Base-by-base conservation (phyloP, 768 basidiomycete genomes). In the Coprinellus micaceus region DNA sequence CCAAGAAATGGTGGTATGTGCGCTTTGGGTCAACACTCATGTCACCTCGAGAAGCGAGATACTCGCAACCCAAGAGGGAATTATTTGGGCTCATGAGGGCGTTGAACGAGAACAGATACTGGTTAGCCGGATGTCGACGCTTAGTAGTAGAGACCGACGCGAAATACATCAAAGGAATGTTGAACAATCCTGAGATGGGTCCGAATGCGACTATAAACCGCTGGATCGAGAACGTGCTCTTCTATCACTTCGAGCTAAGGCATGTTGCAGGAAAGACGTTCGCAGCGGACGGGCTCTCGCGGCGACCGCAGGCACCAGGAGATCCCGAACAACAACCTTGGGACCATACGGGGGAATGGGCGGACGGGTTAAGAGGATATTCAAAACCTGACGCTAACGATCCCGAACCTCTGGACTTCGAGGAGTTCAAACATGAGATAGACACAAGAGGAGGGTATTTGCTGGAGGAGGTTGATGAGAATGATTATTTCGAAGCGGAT, bases 11-110 rank as follows among this genome's bases (percentile, higher is more conserved):
- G 0, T 67, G 63, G 26, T 72, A 64, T 15, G 57, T 65, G 0
- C 54, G 63, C 0, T 80, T 74, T 44, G 64, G 73, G 0, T 78
- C 73, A 0, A 71, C 77, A 1, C 62, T 68, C 0, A 65, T 76
- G n/a, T 77, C 75, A 26, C 66, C 67, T 1, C 58, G 64, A 0
- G 67, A 73, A 57, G 25, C 63, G 0, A 46, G 61, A 0, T 72
- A 66, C 45, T 69, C 65, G 3, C 51, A 52, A 28, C 12, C 51
- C 4, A 52, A 52, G 37, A 11, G 51, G 24, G 51, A 52, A 19
- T n/a, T 52, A 13, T 52, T 21, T 41, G 51, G 51, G 6, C 33
- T 52, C 36, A 52, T 52, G 51, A 2, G 51, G 40, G 51, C 51
- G 2, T 25, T 52, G 7, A 28, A 52, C 11, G 51, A 52, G 21